Conservation (phyloP, 192 early-diverging fungal genomes). For the Podila horticola region DNA sequence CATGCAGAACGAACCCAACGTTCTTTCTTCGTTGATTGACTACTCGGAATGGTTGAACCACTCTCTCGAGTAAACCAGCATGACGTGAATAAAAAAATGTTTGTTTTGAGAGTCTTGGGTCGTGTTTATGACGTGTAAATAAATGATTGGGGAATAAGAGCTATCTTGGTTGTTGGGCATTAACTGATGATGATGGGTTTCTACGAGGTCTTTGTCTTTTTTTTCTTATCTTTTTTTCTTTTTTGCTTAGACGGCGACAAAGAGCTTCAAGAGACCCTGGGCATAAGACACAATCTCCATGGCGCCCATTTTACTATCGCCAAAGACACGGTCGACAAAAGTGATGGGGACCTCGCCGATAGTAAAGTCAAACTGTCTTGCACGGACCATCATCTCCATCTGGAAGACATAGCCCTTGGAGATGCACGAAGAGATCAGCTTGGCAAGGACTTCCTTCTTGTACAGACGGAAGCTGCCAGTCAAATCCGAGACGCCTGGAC, state of each 20-base stretch:
- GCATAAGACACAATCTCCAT: conserved; percentile 95
- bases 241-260: conserved; percentile 66
- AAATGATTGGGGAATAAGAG: no score
- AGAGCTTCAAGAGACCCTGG: conserved; percentile 89
- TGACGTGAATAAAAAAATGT: no score
- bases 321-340: conserved; percentile 98
- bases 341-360: conserved; percentile 97
- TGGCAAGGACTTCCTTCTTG: conserved; percentile 88
- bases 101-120: no score
- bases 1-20: conserved; percentile 47
- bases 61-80: conserved; percentile 17
- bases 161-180: no score
- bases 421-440: conserved; percentile 88
- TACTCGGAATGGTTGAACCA: conserved; percentile 52
- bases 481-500: conserved; percentile 92
- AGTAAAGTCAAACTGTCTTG: conserved; percentile 86
- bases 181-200: no score
- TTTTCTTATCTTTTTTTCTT: not conserved
- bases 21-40: conserved; percentile 46
- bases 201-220: no score
- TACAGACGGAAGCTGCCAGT: conserved; percentile 97
- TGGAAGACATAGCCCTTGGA: conserved; percentile 99
- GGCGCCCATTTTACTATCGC: conserved; percentile 95
- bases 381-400: conserved; percentile 99
- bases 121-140: no score